Percentiles rank a stretch among this genome's conserved stretches.
phyloP scores from a whole-genome alignment of 208 protist genomes.

The Trypanosomatidae sp. region DNA sequence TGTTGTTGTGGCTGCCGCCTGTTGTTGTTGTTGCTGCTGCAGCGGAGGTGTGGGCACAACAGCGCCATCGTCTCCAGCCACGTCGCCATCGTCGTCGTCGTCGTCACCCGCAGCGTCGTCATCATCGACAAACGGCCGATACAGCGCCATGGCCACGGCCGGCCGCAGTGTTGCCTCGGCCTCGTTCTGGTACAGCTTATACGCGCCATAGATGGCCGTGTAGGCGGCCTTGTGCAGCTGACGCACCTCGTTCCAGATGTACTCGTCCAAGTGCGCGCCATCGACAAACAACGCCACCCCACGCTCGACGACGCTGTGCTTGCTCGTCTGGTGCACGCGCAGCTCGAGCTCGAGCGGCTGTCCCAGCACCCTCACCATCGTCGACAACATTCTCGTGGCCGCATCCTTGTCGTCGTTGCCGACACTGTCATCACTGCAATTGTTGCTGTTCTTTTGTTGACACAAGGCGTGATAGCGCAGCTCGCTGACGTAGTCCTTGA shows the following conservation, averaged over 20 bases:
- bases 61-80: too few relatives aligned
- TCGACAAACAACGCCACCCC: slow-evolving; percentile 16
- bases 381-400: not conserved
- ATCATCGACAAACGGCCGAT: slow-evolving; percentile 17
- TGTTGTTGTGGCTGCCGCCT: slow-evolving; percentile 6
- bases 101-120: slow-evolving; percentile 1
- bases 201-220: slow-evolving; percentile 26
- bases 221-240: slow-evolving; percentile 35
- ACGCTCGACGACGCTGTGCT: slow-evolving; percentile 11
- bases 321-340: slow-evolving; percentile 19
- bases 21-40: not conserved
- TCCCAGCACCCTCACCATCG: slow-evolving; percentile 6
- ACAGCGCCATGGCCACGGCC: slow-evolving; percentile 18
- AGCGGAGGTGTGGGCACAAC: not conserved
- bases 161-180: slow-evolving; percentile 11
- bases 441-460: not conserved
- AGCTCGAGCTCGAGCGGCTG: slow-evolving; percentile 25
- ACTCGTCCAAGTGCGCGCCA: slow-evolving; percentile 18
- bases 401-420: not conserved
- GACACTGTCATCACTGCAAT: slow-evolving; percentile 1
- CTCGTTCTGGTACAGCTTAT: slow-evolving; percentile 17
- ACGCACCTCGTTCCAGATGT: slow-evolving; percentile 25
- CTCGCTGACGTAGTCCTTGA: slow-evolving; percentile 50
- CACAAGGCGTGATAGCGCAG: not conserved
- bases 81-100: not conserved